A percentile compares a stretch with the other conserved stretches of the same genome.
Conservation (phyloP, 352 stramenopile species). For the Globisporangium takayamanum region DNA sequence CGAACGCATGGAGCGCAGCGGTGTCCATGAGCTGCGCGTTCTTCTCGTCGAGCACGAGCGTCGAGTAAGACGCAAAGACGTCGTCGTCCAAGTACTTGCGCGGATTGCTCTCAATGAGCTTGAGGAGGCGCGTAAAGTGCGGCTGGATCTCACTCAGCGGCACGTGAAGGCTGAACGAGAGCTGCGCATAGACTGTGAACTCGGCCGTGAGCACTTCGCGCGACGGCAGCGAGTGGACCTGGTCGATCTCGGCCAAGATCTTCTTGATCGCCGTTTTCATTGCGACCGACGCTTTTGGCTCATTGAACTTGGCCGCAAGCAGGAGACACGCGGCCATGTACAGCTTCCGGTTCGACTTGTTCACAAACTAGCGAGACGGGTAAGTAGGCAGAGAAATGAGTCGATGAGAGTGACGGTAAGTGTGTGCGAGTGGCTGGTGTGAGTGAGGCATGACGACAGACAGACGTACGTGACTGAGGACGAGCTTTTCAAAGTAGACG, state of each 20-base stretch:
- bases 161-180: conserved; percentile 87
- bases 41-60: conserved; percentile 63
- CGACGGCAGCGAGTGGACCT: conserved; percentile 71
- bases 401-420: too few relatives aligned
- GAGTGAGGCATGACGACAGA: background rate
- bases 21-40: conserved; percentile 19
- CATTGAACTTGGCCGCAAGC: conserved; percentile 92
- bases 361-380: conserved; percentile 70
- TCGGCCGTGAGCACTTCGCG: conserved; percentile 83
- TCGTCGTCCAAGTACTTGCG: conserved; percentile 87
- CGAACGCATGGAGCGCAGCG: conserved; percentile 13
- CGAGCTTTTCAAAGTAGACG: conserved; percentile 97
- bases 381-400: too few relatives aligned
- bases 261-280: conserved; percentile 60
- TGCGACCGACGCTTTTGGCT: conserved; percentile 58
- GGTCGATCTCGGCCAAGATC: conserved; percentile 74
- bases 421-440: too few relatives aligned
- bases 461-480: conserved; percentile 77
- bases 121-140: conserved; percentile 84
- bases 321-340: conserved; percentile 95
- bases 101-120: conserved; percentile 83
- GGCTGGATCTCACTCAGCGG: conserved; percentile 70
- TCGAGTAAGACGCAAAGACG: conserved; percentile 72
- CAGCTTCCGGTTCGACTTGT: conserved; percentile 94
- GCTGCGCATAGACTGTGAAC: conserved; percentile 87